Percentiles rank a stretch among this genome's conserved stretches.
These are phyloP conservation scores for Aspergillus cejpii DNA, from an alignment of 2,329 filamentous ascomycete species.

Conservation along the genomic window DNA sequence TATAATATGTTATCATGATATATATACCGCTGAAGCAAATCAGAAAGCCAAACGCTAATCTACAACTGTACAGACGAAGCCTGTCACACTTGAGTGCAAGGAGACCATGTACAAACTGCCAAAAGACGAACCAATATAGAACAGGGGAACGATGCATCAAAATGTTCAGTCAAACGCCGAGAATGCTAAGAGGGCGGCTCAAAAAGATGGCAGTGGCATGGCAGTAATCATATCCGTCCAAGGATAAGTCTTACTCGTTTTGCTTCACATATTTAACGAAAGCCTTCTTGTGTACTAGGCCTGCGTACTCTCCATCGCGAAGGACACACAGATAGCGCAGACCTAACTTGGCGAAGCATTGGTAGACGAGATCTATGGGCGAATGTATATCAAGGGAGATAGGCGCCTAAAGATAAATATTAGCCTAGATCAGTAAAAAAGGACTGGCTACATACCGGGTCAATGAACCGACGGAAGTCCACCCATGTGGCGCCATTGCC, in stretches of 20 bases:
- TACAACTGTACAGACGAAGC: neutral
- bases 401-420: slow-evolving; percentile 54
- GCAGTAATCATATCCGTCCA: neutral
- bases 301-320: slow-evolving; percentile 74
- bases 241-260: slow-evolving; percentile 49
- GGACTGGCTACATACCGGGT: slow-evolving; percentile 56
- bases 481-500: slow-evolving; percentile 56
- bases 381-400: slow-evolving; percentile 81
- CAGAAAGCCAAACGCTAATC: neutral
- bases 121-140: neutral
- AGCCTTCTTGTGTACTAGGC: slow-evolving; percentile 93
- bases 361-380: slow-evolving; percentile 91
- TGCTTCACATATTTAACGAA: slow-evolving; percentile 94
- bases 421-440: neutral
- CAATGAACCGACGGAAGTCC: slow-evolving; percentile 86
- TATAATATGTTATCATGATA: neutral
- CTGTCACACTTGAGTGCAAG: neutral
- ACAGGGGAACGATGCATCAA: neutral
- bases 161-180: neutral
- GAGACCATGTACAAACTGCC: neutral
- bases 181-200: neutral
- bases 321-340: slow-evolving; percentile 87
- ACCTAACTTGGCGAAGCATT: slow-evolving; percentile 91
- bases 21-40: neutral
- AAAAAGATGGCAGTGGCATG: neutral